Conservation (phyloP, 768 basidiomycete genomes). For the Pilatotrama ljubarskyi region DNA sequence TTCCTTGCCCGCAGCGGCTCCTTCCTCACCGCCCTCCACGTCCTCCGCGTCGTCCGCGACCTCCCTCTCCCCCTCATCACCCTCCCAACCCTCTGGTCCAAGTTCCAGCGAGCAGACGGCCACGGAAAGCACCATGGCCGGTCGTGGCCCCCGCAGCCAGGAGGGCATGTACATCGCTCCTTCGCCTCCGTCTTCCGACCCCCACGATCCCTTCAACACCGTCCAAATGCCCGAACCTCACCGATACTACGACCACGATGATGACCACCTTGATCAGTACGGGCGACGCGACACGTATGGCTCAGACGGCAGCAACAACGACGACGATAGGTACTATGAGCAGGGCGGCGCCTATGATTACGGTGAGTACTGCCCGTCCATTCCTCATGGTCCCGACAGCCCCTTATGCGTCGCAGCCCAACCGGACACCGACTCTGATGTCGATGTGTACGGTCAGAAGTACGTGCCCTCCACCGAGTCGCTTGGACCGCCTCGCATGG, state of each 20-base stretch:
- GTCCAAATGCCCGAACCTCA: conserved; percentile 36
- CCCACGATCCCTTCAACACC: conserved; percentile 64
- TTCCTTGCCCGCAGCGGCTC: conserved; percentile 7
- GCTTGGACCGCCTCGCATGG: conserved; percentile 59
- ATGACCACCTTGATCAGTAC: conserved; percentile 61
- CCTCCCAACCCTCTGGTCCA: conserved; percentile 2
- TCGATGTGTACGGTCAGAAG: conserved; percentile 67
- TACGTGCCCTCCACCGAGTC: conserved; percentile 78
- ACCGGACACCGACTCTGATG: conserved; percentile 84
- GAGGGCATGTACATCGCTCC: conserved; percentile 64
- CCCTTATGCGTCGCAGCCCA: conserved; percentile 46
- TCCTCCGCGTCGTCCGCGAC: conserved; percentile 1
- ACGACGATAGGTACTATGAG: conserved; percentile 62
- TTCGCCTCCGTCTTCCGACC: conserved; percentile 61
- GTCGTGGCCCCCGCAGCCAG: conserved; percentile 57
- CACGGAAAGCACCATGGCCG: conserved; percentile 43
- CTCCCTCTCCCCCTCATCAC: not conserved
- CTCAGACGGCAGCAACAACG: conserved; percentile 67
- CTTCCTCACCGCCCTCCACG: conserved; percentile 12
- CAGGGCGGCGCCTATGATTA: conserved; percentile 65
- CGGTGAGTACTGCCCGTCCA: conserved; percentile 38
- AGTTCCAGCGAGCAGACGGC: conserved; percentile 15
- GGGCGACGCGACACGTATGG: conserved; percentile 61
- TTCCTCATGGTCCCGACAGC: not conserved
- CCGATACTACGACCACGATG: conserved; percentile 72